These are phyloP conservation scores for Dipodascus albidus DNA, from an alignment of 805 yeast species.

Conservation along the genomic window DNA sequence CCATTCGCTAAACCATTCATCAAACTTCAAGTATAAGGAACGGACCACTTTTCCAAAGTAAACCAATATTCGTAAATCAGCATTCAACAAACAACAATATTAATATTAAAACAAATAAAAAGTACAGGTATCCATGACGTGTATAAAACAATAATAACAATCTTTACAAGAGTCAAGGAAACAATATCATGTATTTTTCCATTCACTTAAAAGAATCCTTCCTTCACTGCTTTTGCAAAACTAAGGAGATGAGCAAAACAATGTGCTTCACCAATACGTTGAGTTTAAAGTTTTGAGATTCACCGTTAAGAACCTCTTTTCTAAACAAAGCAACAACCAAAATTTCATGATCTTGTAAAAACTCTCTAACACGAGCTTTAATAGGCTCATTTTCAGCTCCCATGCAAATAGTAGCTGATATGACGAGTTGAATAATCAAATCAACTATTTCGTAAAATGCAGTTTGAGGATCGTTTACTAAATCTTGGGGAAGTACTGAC, in stretches of 20 bases:
- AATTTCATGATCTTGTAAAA: conserved; percentile 42
- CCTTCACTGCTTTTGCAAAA: neutral
- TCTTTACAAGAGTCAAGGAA: too few species aligned
- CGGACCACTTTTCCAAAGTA: too few species aligned
- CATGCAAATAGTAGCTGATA: conserved; percentile 57
- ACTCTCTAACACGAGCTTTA: conserved; percentile 37
- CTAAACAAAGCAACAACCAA: conserved; percentile 53
- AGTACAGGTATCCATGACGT: neutral
- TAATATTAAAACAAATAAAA: too few species aligned
- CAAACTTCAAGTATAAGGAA: too few species aligned
- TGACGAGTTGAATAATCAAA: conserved; percentile 56
- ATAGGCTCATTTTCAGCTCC: conserved; percentile 65
- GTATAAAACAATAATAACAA: conserved; percentile 30
- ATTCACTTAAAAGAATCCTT: too few species aligned
- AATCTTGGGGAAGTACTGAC: conserved; percentile 39
- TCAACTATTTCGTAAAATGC: conserved; percentile 37
- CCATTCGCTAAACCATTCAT: too few species aligned
- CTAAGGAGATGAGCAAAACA: conserved; percentile 32
- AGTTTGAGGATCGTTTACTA: conserved; percentile 3
- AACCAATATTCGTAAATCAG: too few species aligned
- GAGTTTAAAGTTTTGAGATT: conserved; percentile 21
- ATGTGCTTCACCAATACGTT: conserved; percentile 44
- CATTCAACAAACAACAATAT: too few species aligned
- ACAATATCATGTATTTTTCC: too few species aligned
- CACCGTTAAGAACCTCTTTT: conserved; percentile 31